Evolutionary conservation across 2,329 filamentous ascomycete species (phyloP), one percentile per base, ranked within the genome.

Genomic region (Xylaria sp.): DNA sequence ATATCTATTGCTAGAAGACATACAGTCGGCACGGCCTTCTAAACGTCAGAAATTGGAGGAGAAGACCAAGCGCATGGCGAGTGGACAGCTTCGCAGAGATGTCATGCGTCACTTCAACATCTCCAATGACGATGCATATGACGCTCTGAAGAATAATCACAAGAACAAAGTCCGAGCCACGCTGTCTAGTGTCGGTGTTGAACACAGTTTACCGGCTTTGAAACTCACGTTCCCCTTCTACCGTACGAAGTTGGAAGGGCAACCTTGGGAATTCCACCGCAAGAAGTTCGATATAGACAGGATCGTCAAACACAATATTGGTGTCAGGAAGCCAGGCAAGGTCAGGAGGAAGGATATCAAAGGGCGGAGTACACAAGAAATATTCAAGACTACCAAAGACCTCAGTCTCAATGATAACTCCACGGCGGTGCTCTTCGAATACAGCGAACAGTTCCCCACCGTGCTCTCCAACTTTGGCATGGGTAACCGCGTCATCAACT

Each of bases 391-490:
- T 21, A 92, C 93, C 0, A 92, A 90, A 73, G 91, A 97, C 70
- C 82, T 99, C 17, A 92, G 91, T 25, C 82, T 97, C 70, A 91
- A 87, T 65, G 95, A 99, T 76, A 97, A 97, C 73, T 93, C 94
- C 0, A 90, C 89, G 43, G 89, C 92, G 19, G 84, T 97, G 4
- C 84, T 99, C 14, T 89, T 98, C 35, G 95, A 99, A 77, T 99
- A 99, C 75, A 96, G 92, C 8, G 95, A 99, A 77, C 93, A 97
- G 72, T 90, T 92, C 66, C 95, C 95, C 0, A 91, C 90, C 9
- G 92, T 96, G 63, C 81, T 99, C 65, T 97, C 94, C 45, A 97
- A 96, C 74, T 97, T 97, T 72, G 95, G 94, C 68, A 99, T 99
- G 95, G 94, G 94, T 55, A 96, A 90, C 75, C 91, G 93, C 56